Evolutionary conservation across 352 stramenopile genomes (phyloP).

Genomic region (Aphanomyces astaci): DNA sequence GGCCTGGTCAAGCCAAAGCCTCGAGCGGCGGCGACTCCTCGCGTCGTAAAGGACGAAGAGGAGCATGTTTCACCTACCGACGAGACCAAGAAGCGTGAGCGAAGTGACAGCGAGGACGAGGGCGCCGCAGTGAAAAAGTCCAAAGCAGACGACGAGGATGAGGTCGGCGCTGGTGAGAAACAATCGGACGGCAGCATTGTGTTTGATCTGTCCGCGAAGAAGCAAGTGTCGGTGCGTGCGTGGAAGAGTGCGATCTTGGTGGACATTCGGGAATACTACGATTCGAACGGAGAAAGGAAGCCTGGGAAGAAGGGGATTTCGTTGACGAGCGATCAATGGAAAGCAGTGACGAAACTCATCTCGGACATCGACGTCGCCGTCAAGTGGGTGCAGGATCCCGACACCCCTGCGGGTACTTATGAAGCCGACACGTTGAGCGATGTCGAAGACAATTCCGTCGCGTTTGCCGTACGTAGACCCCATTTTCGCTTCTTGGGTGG

Average conservation of each 20-base stretch:
- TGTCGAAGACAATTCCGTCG: conserved; percentile 36
- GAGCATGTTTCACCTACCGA: background rate
- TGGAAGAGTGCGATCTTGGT: conserved; percentile 47
- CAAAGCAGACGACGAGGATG: background rate
- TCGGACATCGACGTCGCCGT: conserved; percentile 38
- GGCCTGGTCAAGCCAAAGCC: too few relatives aligned
- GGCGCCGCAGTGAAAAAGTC: background rate
- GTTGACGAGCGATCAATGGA: conserved; percentile 45
- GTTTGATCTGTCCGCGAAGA: conserved; percentile 53
- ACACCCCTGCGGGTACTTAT: conserved; percentile 32
- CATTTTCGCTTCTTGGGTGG: background rate
- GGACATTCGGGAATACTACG: conserved; percentile 74
- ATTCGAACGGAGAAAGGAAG: conserved; percentile 47
- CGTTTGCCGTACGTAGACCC: conserved; percentile 38
- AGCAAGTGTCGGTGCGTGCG: conserved; percentile 46
- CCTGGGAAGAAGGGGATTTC: conserved; percentile 74
- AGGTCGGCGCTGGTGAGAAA: conserved; percentile 9
- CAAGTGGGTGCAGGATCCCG: conserved; percentile 34
- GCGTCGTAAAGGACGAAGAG: too few relatives aligned
- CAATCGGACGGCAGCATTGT: conserved; percentile 21
- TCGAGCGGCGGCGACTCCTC: too few relatives aligned
- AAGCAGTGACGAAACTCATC: conserved; percentile 35
- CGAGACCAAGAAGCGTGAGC: background rate
- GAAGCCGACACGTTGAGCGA: conserved; percentile 33
- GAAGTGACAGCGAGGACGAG: background rate